A percentile compares a stretch with the other conserved stretches of the same genome.
phyloP scores from a whole-genome alignment of 495 filamentous ascomycete species.

The Usnea hakonensis region DNA sequence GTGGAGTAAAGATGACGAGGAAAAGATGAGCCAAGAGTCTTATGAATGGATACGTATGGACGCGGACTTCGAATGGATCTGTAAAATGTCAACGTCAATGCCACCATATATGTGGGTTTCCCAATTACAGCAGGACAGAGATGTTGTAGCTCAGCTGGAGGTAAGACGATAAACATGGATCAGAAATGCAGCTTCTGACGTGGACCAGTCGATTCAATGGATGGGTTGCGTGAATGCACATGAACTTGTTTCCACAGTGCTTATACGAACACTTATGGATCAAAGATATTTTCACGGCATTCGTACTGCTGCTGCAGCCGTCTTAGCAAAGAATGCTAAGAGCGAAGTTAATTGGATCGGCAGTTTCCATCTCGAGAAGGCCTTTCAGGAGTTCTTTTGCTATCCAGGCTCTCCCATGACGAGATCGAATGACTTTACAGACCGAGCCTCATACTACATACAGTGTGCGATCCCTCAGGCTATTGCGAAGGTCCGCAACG shows the following conservation, averaged over 20 bases:
- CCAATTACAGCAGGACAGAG: constrained; percentile 92
- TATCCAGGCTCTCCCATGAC: constrained; percentile 61
- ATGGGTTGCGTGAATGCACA: constrained; percentile 53
- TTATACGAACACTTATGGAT: constrained; percentile 84
- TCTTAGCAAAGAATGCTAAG: constrained; percentile 64
- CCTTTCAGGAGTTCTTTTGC: constrained; percentile 85
- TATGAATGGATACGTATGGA: constrained; percentile 99
- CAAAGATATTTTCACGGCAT: constrained; percentile 88
- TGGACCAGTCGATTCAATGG: constrained; percentile 49
- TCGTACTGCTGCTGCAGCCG: constrained; percentile 68
- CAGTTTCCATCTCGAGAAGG: constrained; percentile 70
- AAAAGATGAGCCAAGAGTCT: constrained; percentile 85
- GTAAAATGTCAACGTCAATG: constrained; percentile 68
- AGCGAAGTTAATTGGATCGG: constrained; percentile 69
- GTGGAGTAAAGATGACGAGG: constrained; percentile 80
- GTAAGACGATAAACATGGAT: constrained; percentile 31
- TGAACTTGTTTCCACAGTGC: constrained; percentile 73
- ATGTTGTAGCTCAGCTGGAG: constrained; percentile 92
- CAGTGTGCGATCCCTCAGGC: constrained; percentile 73
- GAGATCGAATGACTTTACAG: constrained; percentile 78
- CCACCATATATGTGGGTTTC: constrained; percentile 95
- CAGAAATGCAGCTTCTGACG: constrained; percentile 18
- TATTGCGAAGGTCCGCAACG: constrained; percentile 70
- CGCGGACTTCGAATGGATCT: constrained; percentile 97
- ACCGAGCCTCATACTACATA: constrained; percentile 71